A percentile compares a stretch with the other conserved stretches of the same genome.
phyloP scores from a whole-genome alignment of 1,284 basidiomycete genomes.

The Fistulinella cinereoalba region DNA sequence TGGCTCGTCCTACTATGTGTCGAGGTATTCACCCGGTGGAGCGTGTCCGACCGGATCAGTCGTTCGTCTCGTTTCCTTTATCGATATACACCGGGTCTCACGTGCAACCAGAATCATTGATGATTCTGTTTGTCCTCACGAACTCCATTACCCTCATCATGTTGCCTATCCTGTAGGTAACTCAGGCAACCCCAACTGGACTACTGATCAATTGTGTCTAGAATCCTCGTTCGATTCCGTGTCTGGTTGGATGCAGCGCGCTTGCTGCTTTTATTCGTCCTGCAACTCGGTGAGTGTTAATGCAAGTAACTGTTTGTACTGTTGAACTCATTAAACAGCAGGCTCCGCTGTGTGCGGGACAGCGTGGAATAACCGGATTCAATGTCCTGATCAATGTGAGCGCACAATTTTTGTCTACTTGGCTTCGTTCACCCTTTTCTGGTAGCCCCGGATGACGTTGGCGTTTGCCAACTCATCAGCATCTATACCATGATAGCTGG shows the following conservation, averaged over 20 bases:
- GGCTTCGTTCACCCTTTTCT: not conserved
- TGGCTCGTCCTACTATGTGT: constrained; percentile 44
- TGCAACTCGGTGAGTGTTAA: constrained; percentile 47
- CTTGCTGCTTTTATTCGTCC: constrained; percentile 44
- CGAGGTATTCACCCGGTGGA: constrained; percentile 41
- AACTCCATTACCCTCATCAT: constrained; percentile 48
- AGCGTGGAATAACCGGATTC: constrained; percentile 41
- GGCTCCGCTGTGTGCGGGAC: constrained; percentile 49
- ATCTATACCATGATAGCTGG: constrained; percentile 49
- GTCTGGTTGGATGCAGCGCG: constrained; percentile 58
- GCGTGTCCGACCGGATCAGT: constrained; percentile 36
- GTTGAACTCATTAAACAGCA: not conserved
- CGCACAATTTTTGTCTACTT: constrained; percentile 4
- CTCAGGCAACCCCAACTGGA: not conserved
- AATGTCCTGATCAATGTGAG: constrained; percentile 44
- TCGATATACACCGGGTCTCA: not conserved
- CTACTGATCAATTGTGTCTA: constrained; percentile 23
- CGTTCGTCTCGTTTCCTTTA: constrained; percentile 33
- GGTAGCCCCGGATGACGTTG: constrained; percentile 41
- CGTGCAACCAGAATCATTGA: constrained; percentile 37
- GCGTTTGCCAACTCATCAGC: constrained; percentile 48
- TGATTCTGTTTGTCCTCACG: constrained; percentile 45
- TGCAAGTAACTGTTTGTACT: not conserved
- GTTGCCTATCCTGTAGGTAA: constrained; percentile 51
- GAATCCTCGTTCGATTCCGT: constrained; percentile 51